phyloP scores from a whole-genome alignment of 495 filamentous ascomycete species.

The Elasticomyces elasticus region DNA sequence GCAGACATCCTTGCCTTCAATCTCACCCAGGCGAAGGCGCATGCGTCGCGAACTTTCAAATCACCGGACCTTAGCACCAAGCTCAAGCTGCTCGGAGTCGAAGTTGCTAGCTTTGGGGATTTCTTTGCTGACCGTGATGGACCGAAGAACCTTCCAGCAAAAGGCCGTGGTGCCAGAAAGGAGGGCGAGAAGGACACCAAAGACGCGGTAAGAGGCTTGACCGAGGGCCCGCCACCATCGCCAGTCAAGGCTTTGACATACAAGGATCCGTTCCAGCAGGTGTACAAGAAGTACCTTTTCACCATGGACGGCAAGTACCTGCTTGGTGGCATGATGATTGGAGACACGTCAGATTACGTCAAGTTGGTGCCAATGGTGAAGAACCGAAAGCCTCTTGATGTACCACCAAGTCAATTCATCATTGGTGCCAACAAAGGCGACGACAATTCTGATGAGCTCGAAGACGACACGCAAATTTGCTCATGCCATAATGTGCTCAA shows the following conservation, averaged over 20 bases:
- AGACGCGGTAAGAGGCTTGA: slow-evolving; percentile 39
- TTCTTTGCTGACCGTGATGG: slow-evolving; percentile 92
- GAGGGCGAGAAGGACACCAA: slow-evolving; percentile 32
- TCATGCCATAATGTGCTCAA: slow-evolving; percentile 96
- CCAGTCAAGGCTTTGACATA: slow-evolving; percentile 82
- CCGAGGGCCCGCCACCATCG: slow-evolving; percentile 43
- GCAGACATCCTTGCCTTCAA: slow-evolving; percentile 94
- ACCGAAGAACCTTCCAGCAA: slow-evolving; percentile 60
- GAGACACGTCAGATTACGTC: slow-evolving; percentile 88
- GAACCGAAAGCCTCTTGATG: slow-evolving; percentile 64
- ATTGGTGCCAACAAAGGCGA: slow-evolving; percentile 68
- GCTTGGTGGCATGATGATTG: slow-evolving; percentile 97
- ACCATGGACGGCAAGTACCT: slow-evolving; percentile 87
- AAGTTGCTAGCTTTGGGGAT: slow-evolving; percentile 92
- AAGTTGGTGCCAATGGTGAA: slow-evolving; percentile 94
- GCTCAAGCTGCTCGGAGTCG: slow-evolving; percentile 83
- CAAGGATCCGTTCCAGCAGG: slow-evolving; percentile 84
- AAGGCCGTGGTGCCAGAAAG: slow-evolving; percentile 32
- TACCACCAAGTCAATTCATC: slow-evolving; percentile 83
- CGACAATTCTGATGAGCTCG: slow-evolving; percentile 64
- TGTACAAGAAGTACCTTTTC: slow-evolving; percentile 96
- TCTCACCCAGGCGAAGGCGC: slow-evolving; percentile 69
- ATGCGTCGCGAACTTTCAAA: slow-evolving; percentile 62
- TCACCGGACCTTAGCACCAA: slow-evolving; percentile 89
- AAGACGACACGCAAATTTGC: slow-evolving; percentile 83